A percentile compares a stretch with the other conserved stretches of the same genome.
Conservation (phyloP, 192 early-diverging fungal species). For the Umbelopsis sp. region DNA sequence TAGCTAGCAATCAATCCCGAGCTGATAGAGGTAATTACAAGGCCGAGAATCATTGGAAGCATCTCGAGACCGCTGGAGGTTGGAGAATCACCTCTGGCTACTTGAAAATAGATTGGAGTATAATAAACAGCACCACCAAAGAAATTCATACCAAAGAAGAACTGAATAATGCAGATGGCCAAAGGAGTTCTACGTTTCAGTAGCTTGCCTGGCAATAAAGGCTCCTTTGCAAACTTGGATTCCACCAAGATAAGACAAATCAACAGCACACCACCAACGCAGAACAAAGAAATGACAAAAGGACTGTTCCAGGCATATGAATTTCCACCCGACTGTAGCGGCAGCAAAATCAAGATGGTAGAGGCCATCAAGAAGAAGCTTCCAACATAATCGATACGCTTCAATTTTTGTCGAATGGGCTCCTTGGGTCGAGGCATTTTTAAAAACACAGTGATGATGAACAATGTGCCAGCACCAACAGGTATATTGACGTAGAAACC, state of each 20-base stretch:
- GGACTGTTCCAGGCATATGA: constrained; percentile 65
- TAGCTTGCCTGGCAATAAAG: constrained; percentile 66
- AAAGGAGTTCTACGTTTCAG: constrained; percentile 61
- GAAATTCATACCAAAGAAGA: constrained; percentile 65
- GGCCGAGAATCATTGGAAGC: constrained; percentile 73
- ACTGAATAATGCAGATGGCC: constrained; percentile 60
- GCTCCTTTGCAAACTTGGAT: constrained; percentile 65
- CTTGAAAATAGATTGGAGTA: constrained; percentile 75
- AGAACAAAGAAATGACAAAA: constrained; percentile 52
- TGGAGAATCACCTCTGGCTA: constrained; percentile 71
- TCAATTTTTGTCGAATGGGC: constrained; percentile 45
- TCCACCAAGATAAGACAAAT: constrained; percentile 55
- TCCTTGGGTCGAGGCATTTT: not conserved
- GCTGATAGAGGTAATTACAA: constrained; percentile 67
- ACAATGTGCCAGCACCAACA: constrained; percentile 39
- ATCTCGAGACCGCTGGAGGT: constrained; percentile 47
- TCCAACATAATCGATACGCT: constrained; percentile 68
- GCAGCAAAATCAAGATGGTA: constrained; percentile 60
- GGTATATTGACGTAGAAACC: constrained; percentile 37
- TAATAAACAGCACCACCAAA: constrained; percentile 71
- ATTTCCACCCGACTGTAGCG: constrained; percentile 64
- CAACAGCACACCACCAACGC: constrained; percentile 40
- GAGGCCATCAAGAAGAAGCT: constrained; percentile 50
- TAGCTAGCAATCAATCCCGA: constrained; percentile 57
- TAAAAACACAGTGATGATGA: constrained; percentile 52